Conservation (phyloP, 2,329 filamentous ascomycete genomes). For the Ophiostoma novo-ulmi region DNA sequence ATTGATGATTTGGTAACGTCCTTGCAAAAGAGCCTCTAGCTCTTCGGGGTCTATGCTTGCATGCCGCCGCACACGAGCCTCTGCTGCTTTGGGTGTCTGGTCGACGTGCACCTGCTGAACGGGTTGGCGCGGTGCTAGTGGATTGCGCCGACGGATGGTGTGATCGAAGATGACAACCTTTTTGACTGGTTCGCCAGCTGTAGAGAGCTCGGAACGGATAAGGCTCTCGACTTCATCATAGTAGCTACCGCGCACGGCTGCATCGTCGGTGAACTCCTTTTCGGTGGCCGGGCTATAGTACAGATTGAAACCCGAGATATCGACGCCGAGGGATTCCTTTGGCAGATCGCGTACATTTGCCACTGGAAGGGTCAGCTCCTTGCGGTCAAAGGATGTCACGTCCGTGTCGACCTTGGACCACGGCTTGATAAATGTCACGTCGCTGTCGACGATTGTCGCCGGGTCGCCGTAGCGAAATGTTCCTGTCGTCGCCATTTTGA, state of each 20-base stretch:
- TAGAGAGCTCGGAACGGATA: slow-evolving; percentile 46
- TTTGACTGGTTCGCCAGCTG: slow-evolving; percentile 40
- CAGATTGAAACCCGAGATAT: slow-evolving; percentile 56
- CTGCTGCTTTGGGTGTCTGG: slow-evolving; percentile 60
- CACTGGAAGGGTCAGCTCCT: slow-evolving; percentile 45
- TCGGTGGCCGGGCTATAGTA: slow-evolving; percentile 47
- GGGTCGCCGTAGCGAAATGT: slow-evolving; percentile 58
- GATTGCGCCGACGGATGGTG: slow-evolving; percentile 56
- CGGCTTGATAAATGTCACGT: slow-evolving; percentile 40
- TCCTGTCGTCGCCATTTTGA: slow-evolving; percentile 29
- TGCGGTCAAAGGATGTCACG: slow-evolving; percentile 48
- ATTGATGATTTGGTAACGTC: slow-evolving; percentile 63
- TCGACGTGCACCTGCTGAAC: slow-evolving; percentile 69
- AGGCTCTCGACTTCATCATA: slow-evolving; percentile 58
- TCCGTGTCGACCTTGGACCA: slow-evolving; percentile 62
- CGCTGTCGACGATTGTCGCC: slow-evolving; percentile 35
- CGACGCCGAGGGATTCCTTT: slow-evolving; percentile 51
- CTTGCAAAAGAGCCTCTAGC: slow-evolving; percentile 51
- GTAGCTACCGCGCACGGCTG: slow-evolving; percentile 50
- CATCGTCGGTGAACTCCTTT: slow-evolving; percentile 52
- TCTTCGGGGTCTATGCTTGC: slow-evolving; percentile 43
- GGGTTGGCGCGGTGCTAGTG: slow-evolving; percentile 55
- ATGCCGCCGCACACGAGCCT: slow-evolving; percentile 57
- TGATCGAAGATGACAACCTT: slow-evolving; percentile 68
- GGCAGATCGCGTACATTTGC: slow-evolving; percentile 49